Base-by-base conservation (phyloP, 208 protist genomes). In the Trypanosomatidae sp. region DNA sequence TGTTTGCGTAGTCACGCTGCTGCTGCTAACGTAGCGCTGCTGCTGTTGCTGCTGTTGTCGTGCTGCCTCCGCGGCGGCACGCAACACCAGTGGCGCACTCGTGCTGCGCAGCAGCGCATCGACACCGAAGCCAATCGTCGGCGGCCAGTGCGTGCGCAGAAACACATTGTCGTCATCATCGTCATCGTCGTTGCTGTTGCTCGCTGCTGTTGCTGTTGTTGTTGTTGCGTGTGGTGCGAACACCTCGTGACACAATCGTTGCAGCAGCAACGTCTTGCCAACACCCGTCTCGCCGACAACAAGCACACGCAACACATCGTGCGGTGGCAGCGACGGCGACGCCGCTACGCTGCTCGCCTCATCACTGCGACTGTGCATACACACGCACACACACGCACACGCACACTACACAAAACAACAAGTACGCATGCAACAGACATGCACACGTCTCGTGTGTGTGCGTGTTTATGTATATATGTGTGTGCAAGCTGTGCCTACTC, bases 201-300 rank as follows among this genome's bases (percentile, higher is more conserved):
- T n/a, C n/a, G n/a, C n/a, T n/a, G n/a, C n/a, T n/a, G n/a, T n/a
- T n/a, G n/a, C n/a, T n/a, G n/a, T n/a, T n/a, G n/a, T n/a, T n/a
- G n/a, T n/a, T n/a, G n/a, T n/a, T n/a, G n/a, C 30, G 23, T 16
- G 41, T 40, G 10, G 33, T 16, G 56, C 42, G 19, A 70, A 75
- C 25, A 76, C 43, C 15, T 73, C 33, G 26, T 78, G 59, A 48
- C 60, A 73, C 27, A 92, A 54, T 1, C 74, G 74, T 22, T 61
- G 62, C 6, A 88, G 53, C 22, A 92, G 61, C 15, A 92, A 47
- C n/a, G 78, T 87, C 41, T 92, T 92, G 26, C 83, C 83, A 6
- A 88, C 76, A 25, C 66, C 47, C 18, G 72, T 71, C 24, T 88
- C 70, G 8, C 83, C 83, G 16, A 92, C 66, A 5, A 92, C 69